Base-by-base conservation (phyloP, 2,329 filamentous ascomycete species). In the Lomentospora prolificans region DNA sequence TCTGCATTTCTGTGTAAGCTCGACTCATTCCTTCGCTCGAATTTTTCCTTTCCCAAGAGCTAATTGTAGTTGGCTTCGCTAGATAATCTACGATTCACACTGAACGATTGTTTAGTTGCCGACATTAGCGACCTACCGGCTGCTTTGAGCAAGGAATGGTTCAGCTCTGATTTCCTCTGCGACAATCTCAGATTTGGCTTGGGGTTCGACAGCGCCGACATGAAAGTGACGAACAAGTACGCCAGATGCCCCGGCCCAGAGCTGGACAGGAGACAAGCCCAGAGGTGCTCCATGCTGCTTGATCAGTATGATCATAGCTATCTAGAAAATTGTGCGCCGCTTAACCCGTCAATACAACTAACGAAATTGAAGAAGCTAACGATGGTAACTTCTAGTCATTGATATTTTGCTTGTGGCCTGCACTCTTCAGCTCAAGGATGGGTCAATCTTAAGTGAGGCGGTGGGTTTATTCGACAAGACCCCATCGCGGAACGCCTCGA, bases 41-140 rank as follows among this genome's bases (percentile, higher is more conserved):
- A 17, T 14, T 30, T 12, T 17, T 51, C 3, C 25, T 7, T 22
- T 51, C 17, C 6, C n/a, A 46, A 22, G 2, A n/a, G 3, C 12
- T 30, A 28, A 30, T 44, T 36, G 22, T 24, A 14, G 14, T 7
- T 14, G 4, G 3, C 12, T 14, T 53, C 3, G 9, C 28, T 9
- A 55, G 53, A 79, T 58, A 80, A 80, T 50, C 31, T 79, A 0
- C 70, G 77, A 33, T 80, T 75, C 50, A 64, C 75, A 0, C 64
- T 79, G 3, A 71, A 73, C 28, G 70, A 72, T 0, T 80, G 77
- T 55, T 64, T 80, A 25, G 22, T 1, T 80, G 68, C 46, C 61
- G 62, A 3, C 58, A 61, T 10, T 64, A 63, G 19, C 61, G 67
- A 1, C 59, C 62, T 0, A 59, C 64, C 0, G 64, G 65, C 0